These are phyloP conservation scores for Pinus tabuliformis DNA, from an alignment of 75 land plant genomes.

Conservation along the genomic window DNA sequence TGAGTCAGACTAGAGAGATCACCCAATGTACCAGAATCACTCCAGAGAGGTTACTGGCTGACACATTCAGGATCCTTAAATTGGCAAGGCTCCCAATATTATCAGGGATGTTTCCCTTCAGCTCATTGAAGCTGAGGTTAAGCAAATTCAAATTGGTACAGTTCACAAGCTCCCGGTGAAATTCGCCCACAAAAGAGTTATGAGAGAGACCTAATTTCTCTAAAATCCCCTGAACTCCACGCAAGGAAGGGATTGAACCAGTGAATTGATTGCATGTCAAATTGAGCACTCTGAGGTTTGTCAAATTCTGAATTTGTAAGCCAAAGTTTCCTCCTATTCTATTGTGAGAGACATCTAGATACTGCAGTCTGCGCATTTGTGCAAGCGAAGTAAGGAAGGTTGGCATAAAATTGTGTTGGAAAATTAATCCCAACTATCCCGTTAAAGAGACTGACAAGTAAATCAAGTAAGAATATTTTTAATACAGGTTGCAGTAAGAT, in stretches of 20 bases:
- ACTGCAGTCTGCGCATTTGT: conserved; percentile 3
- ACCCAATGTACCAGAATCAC: conserved; percentile 11
- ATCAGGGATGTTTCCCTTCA: conserved; percentile 7
- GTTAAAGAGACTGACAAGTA: too few species aligned
- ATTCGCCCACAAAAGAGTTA: not conserved
- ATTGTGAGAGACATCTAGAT: conserved; percentile 16
- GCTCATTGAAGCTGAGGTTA: not conserved
- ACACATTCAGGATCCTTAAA: conserved; percentile 13
- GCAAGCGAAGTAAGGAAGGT: conserved; percentile 13
- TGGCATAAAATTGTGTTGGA: conserved; percentile 15
- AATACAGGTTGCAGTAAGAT: too few species aligned
- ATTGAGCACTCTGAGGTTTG: conserved; percentile 8
- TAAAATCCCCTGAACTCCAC: not conserved
- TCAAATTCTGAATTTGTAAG: conserved; percentile 7
- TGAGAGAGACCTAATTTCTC: not conserved
- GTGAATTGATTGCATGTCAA: conserved; percentile 9
- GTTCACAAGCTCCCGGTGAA: not conserved
- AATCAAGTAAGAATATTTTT: too few species aligned
- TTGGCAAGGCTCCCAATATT: not conserved
- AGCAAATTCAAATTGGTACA: not conserved
- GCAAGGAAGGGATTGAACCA: conserved; percentile 6
- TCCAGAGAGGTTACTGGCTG: conserved; percentile 20
- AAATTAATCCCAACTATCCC: too few species aligned
- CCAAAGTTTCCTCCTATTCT: conserved; percentile 9
- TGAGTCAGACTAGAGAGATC: not conserved